Conservation (phyloP, 495 filamentous ascomycete species). For the Bathelium albidoporum region DNA sequence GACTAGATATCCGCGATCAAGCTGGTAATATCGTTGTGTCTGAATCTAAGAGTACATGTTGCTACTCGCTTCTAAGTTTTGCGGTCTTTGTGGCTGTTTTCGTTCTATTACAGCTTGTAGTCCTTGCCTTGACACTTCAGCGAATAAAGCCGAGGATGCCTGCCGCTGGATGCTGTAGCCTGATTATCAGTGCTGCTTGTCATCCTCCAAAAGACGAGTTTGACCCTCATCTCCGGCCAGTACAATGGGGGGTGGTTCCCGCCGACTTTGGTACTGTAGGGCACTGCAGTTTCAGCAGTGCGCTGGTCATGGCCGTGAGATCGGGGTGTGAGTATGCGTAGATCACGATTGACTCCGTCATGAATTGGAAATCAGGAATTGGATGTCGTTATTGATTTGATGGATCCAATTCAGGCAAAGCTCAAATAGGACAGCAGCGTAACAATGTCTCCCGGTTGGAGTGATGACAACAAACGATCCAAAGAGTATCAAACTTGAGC, state of each 20-base stretch:
- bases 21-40: neutral
- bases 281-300: neutral
- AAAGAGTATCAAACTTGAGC: no score
- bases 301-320: neutral
- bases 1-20: neutral
- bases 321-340: neutral
- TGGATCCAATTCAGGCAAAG: no score
- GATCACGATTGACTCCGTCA: no score
- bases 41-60: neutral
- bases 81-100: neutral
- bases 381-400: no score
- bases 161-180: neutral
- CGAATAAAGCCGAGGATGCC: neutral
- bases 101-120: neutral
- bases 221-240: neutral
- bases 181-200: constrained; percentile 1
- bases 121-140: neutral
- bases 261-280: neutral
- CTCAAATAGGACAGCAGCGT: no score
- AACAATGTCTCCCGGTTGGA: no score
- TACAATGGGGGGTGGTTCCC: constrained; percentile 4
- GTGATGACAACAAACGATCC: no score
- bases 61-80: neutral
- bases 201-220: neutral
- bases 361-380: no score